Evolutionary conservation across 148 eudicot genomes (phyloP).

Genomic region (Cornus controversa): DNA sequence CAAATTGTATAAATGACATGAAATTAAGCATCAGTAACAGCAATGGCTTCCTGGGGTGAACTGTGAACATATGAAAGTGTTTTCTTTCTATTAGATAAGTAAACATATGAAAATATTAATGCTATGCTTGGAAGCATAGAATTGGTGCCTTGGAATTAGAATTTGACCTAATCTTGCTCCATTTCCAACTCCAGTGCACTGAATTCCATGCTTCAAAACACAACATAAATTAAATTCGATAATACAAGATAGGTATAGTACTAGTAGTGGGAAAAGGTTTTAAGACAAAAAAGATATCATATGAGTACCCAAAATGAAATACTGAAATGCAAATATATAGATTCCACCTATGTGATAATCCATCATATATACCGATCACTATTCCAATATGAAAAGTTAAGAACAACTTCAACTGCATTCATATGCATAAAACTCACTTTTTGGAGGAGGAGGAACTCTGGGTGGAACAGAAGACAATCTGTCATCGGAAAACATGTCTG

Average conservation of each 20-base stretch:
- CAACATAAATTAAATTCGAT: too few species aligned
- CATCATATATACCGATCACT: background rate
- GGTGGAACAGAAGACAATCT: conserved; percentile 16
- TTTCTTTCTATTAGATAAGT: too few species aligned
- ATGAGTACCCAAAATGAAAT: too few species aligned
- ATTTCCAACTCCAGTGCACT: too few species aligned
- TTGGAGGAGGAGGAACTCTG: conserved; percentile 42
- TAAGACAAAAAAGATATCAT: too few species aligned
- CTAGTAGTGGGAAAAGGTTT: too few species aligned
- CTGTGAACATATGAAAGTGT: background rate
- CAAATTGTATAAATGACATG: background rate
- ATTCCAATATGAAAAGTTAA: background rate
- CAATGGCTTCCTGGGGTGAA: background rate
- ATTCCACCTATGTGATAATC: background rate
- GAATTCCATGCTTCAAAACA: too few species aligned
- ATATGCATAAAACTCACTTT: conserved; percentile 42
- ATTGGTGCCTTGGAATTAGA: too few species aligned
- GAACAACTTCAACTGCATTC: background rate
- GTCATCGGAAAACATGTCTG: conserved; percentile 19
- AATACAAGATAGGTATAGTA: too few species aligned
- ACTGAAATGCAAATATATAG: background rate
- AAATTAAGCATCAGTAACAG: background rate
- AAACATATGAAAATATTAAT: too few species aligned
- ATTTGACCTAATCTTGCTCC: too few species aligned
- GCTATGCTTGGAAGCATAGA: too few species aligned